These are phyloP conservation scores for Ceratocystis colombiana DNA, from an alignment of 2,329 filamentous ascomycete species.

Conservation along the genomic window DNA sequence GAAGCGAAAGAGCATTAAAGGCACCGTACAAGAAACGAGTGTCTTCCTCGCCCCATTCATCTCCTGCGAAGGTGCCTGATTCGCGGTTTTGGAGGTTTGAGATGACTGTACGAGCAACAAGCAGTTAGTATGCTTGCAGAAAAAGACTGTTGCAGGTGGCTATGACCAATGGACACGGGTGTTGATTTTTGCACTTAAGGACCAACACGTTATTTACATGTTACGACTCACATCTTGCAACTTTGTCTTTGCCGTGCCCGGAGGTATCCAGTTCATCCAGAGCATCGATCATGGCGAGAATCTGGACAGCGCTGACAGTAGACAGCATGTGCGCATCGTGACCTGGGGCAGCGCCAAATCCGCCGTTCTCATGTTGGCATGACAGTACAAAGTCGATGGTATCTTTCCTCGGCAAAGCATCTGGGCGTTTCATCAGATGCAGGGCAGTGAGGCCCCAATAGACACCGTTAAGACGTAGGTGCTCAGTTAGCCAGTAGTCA, in stretches of 20 bases:
- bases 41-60: slow-evolving; percentile 94
- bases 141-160: not conserved
- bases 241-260: slow-evolving; percentile 53
- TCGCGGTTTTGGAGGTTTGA: slow-evolving; percentile 67
- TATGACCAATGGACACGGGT: no score
- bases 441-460: slow-evolving; percentile 93
- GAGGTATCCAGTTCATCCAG: slow-evolving; percentile 68
- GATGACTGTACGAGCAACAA: slow-evolving; percentile 47
- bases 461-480: slow-evolving; percentile 85
- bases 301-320: slow-evolving; percentile 89
- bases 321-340: slow-evolving; percentile 96
- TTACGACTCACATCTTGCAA: slow-evolving; percentile 62
- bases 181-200: no score
- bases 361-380: slow-evolving; percentile 81
- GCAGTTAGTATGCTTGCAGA: slow-evolving; percentile 26
- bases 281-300: slow-evolving; percentile 76
- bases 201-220: not conserved
- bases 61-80: slow-evolving; percentile 81
- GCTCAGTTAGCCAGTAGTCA: slow-evolving; percentile 96
- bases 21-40: slow-evolving; percentile 89
- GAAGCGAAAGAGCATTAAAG: slow-evolving; percentile 77
- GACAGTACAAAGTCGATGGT: slow-evolving; percentile 89
- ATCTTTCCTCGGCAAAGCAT: slow-evolving; percentile 68
- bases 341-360: slow-evolving; percentile 85
- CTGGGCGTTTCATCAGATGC: slow-evolving; percentile 69